These are phyloP conservation scores for Emericellopsis terricola DNA, from an alignment of 495 filamentous ascomycete genomes.

Conservation along the genomic window DNA sequence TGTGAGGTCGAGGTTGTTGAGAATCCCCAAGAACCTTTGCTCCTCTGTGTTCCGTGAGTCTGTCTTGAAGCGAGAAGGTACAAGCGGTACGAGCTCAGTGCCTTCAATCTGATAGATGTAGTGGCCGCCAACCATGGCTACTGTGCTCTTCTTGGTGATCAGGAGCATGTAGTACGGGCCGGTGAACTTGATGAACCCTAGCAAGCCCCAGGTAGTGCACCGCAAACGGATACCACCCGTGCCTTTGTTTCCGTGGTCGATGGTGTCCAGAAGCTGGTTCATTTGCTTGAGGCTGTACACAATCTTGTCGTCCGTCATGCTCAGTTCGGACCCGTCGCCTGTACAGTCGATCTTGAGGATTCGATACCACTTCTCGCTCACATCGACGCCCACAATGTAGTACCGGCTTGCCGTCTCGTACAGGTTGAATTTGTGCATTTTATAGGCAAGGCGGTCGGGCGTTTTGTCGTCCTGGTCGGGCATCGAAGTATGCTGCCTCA, in stretches of 20 bases:
- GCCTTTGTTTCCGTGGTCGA: constrained; percentile 87
- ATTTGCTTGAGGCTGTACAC: constrained; percentile 87
- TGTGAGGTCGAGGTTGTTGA: constrained; percentile 79
- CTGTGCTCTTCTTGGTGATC: constrained; percentile 87
- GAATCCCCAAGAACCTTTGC: constrained; percentile 67
- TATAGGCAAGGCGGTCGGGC: constrained; percentile 51
- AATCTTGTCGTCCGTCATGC: constrained; percentile 81
- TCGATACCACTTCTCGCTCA: constrained; percentile 71
- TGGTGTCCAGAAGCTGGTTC: constrained; percentile 77
- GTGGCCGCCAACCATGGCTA: constrained; percentile 90
- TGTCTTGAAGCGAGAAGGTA: constrained; percentile 47
- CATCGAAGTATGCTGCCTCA: constrained; percentile 7
- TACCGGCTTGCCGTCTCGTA: constrained; percentile 88
- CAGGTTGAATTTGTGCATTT: constrained; percentile 89
- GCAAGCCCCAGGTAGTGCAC: constrained; percentile 80
- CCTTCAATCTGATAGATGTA: constrained; percentile 90
- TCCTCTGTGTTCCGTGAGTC: constrained; percentile 76
- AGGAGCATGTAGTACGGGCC: constrained; percentile 95
- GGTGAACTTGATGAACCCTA: constrained; percentile 92
- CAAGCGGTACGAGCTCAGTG: constrained; percentile 84
- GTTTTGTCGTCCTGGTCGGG: constrained; percentile 32
- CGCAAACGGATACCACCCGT: constrained; percentile 82
- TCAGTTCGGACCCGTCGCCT: constrained; percentile 61
- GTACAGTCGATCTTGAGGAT: constrained; percentile 92
- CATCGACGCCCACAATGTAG: constrained; percentile 84